Evolutionary conservation across 257 asterid genomes (phyloP).

Genomic region (Rauvolfia tetraphylla): DNA sequence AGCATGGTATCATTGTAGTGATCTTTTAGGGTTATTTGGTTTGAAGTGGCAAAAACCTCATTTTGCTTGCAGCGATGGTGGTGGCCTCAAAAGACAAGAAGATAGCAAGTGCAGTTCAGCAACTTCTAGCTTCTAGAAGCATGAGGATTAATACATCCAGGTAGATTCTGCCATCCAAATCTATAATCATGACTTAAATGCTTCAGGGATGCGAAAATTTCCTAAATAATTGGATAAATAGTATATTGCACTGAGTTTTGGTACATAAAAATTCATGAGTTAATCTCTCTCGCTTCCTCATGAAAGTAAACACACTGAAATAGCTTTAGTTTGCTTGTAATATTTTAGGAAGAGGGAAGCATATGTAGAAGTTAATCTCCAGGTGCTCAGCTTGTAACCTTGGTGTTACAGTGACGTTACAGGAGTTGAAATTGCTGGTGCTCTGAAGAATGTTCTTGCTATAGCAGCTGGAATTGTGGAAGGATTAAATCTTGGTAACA

Average conservation of each 20-base stretch:
- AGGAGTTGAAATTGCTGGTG: constrained; percentile 98
- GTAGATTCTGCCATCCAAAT: constrained; percentile 28
- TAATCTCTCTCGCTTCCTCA: not conserved
- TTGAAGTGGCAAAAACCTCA: constrained; percentile 10
- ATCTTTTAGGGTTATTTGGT: constrained; percentile 10
- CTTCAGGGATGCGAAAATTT: not conserved
- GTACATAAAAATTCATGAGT: not conserved
- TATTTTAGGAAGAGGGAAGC: not conserved
- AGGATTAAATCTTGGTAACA: constrained; percentile 88
- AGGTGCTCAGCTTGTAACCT: constrained; percentile 41
- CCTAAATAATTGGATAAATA: not conserved
- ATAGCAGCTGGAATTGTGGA: constrained; percentile 96
- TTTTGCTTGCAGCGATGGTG: constrained; percentile 58
- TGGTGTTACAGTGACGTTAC: constrained; percentile 90
- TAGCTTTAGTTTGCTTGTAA: not conserved
- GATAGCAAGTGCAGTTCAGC: constrained; percentile 79
- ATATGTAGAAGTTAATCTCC: not conserved
- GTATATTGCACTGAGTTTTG: not conserved
- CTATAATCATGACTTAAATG: constrained; percentile 2
- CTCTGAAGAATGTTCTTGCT: constrained; percentile 88
- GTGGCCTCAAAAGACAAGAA: constrained; percentile 90
- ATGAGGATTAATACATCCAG: constrained; percentile 89
- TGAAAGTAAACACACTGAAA: not conserved
- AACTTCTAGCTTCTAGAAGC: constrained; percentile 74
- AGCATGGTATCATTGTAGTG: constrained; percentile 9